These are phyloP conservation scores for Macroventuria anomochaeta DNA, from an alignment of 2,329 filamentous ascomycete species.

Conservation along the genomic window DNA sequence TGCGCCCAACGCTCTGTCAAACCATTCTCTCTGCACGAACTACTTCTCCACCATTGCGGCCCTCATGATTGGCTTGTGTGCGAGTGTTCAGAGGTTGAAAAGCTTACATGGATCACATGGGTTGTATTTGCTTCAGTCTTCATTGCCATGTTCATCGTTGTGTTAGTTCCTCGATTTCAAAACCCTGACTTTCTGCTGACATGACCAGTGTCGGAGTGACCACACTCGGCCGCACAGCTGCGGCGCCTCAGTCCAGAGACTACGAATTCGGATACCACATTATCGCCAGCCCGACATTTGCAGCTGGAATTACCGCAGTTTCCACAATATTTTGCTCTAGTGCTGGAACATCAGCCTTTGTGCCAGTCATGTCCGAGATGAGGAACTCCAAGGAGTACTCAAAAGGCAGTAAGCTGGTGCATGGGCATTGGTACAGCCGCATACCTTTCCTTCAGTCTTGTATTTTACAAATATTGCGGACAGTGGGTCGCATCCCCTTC, in stretches of 20 bases:
- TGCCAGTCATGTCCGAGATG: slow-evolving; percentile 72
- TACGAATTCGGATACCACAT: slow-evolving; percentile 66
- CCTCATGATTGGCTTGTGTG: slow-evolving; percentile 57
- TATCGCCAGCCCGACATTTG: slow-evolving; percentile 64
- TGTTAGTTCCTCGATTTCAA: slow-evolving; percentile 34
- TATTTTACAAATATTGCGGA: slow-evolving; percentile 68
- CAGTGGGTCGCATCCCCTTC: slow-evolving; percentile 67
- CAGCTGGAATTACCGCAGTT: slow-evolving; percentile 62
- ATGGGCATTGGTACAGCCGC: slow-evolving; percentile 65
- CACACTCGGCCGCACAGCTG: slow-evolving; percentile 63
- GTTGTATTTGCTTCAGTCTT: slow-evolving; percentile 66
- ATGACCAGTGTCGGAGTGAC: slow-evolving; percentile 60
- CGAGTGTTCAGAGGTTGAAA: slow-evolving; percentile 64
- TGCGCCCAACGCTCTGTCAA: slow-evolving; percentile 66
- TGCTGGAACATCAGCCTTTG: slow-evolving; percentile 65
- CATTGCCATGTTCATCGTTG: slow-evolving; percentile 63
- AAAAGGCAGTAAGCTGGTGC: slow-evolving; percentile 65
- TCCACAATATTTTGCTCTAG: slow-evolving; percentile 67
- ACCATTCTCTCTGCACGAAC: slow-evolving; percentile 66
- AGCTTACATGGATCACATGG: slow-evolving; percentile 69
- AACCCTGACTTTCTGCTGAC: not conserved
- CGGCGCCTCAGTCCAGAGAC: slow-evolving; percentile 64
- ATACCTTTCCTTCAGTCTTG: slow-evolving; percentile 65
- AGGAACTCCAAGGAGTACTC: slow-evolving; percentile 63
- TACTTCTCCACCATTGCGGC: slow-evolving; percentile 65